phyloP scores from a whole-genome alignment of 176 grass and related monocot genomes.

The Ensete glaucum region DNA sequence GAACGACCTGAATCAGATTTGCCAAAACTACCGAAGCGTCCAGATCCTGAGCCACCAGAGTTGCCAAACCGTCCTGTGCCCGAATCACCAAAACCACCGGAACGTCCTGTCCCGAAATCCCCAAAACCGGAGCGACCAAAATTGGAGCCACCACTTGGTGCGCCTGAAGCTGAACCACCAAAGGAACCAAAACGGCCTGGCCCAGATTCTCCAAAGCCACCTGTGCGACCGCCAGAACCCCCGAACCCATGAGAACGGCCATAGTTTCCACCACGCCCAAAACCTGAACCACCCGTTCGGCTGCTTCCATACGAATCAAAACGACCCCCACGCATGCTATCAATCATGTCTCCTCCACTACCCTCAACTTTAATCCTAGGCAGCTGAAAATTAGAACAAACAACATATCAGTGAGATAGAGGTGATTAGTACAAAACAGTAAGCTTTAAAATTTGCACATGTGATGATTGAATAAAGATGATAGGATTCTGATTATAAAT shows the following conservation, averaged over 20 bases:
- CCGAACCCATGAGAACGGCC: constrained; percentile 1
- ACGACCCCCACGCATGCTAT: constrained; percentile 39
- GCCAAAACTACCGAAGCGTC: background rate
- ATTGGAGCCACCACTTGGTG: background rate
- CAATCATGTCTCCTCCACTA: constrained; percentile 56
- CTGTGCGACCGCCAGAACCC: background rate
- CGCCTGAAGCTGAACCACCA: background rate
- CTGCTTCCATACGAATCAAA: constrained; percentile 33
- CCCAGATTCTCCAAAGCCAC: background rate
- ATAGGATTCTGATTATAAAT: no score
- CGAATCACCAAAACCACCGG: background rate
- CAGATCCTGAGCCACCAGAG: background rate
- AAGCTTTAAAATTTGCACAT: no score
- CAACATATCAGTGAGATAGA: background rate
- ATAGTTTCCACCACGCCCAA: constrained; percentile 21
- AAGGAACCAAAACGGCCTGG: constrained; percentile 1
- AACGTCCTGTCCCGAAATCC: background rate
- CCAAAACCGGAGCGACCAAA: background rate
- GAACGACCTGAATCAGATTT: background rate
- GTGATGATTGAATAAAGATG: no score
- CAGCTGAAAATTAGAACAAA: constrained; percentile 36
- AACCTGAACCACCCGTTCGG: constrained; percentile 40
- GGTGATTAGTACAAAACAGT: no score
- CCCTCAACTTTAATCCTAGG: constrained; percentile 52
- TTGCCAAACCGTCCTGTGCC: background rate